phyloP scores from a whole-genome alignment of 73 alveolate species.

The Blepharisma japonicum region DNA sequence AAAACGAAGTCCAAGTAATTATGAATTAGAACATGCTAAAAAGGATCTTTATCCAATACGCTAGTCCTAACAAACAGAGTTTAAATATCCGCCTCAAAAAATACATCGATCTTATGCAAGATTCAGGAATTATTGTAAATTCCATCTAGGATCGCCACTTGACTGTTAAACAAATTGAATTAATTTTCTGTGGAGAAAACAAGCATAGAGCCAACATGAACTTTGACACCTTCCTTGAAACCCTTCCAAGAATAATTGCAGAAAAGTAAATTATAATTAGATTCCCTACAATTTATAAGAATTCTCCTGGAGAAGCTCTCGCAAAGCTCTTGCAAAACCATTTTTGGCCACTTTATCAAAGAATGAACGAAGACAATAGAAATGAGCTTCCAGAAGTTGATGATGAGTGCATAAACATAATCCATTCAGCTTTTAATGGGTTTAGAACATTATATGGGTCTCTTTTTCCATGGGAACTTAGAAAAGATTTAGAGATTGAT shows the following conservation, averaged over 20 bases:
- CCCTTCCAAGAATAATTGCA: background rate
- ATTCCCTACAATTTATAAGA: conserved; percentile 9
- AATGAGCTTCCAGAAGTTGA: conserved; percentile 19
- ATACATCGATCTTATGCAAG: conserved; percentile 20
- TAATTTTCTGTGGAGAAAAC: conserved; percentile 20
- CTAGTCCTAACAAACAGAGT: conserved; percentile 21
- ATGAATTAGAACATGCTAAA: background rate
- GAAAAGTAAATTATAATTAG: conserved; percentile 10
- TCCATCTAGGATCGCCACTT: conserved; percentile 19
- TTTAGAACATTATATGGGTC: background rate
- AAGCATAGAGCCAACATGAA: conserved; percentile 16
- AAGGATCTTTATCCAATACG: conserved; percentile 4
- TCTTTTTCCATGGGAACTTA: conserved; percentile 29
- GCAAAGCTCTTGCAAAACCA: conserved; percentile 19
- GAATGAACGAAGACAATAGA: background rate
- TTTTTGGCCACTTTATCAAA: background rate
- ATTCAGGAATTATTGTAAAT: conserved; percentile 24
- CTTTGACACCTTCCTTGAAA: conserved; percentile 32
- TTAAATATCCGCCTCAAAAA: conserved; percentile 26
- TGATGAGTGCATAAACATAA: background rate
- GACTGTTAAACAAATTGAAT: conserved; percentile 16
- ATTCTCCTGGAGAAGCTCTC: conserved; percentile 24
- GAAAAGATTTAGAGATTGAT: background rate
- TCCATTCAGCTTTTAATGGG: background rate
- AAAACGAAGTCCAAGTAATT: conserved; percentile 18